Evolutionary conservation across 1,139 yeast genomes (phyloP).

Genomic region (Pichia sp.): DNA sequence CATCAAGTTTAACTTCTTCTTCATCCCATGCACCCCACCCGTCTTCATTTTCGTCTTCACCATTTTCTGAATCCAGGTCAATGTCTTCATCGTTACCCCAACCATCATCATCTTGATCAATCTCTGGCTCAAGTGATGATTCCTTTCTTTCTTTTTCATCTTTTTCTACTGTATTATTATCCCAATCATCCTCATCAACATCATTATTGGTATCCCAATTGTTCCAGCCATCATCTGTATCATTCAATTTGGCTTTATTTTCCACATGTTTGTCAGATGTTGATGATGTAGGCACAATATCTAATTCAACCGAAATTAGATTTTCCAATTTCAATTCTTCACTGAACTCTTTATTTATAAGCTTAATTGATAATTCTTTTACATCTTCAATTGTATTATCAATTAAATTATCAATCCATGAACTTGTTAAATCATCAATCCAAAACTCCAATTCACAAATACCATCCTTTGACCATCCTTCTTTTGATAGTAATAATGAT

Average conservation of each 20-base stretch:
- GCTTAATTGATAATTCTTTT: conserved; percentile 17
- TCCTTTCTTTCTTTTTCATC: neutral
- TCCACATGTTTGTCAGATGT: neutral
- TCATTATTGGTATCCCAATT: conserved; percentile 1
- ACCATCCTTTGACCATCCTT: conserved; percentile 27
- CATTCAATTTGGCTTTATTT: neutral
- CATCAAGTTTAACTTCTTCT: conserved; percentile 18
- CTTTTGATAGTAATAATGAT: conserved; percentile 18
- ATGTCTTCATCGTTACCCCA: conserved; percentile 18
- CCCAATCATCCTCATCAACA: conserved; percentile 21
- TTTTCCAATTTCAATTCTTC: conserved; percentile 9
- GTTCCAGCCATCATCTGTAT: neutral
- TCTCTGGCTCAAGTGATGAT: conserved; percentile 10
- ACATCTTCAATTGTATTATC: conserved; percentile 23
- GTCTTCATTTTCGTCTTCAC: conserved; percentile 17
- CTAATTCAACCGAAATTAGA: conserved; percentile 7
- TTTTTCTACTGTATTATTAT: conserved; percentile 12
- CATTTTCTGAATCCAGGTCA: conserved; percentile 11
- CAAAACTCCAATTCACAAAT: conserved; percentile 29
- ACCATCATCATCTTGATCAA: conserved; percentile 15
- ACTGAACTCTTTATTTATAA: conserved; percentile 10
- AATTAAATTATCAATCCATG: conserved; percentile 25
- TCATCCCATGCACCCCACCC: conserved; percentile 27
- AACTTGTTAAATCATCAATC: conserved; percentile 26
- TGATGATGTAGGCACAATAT: neutral